These are phyloP conservation scores for Citrus unshiu DNA, from an alignment of 345 rosid species.

Conservation along the genomic window DNA sequence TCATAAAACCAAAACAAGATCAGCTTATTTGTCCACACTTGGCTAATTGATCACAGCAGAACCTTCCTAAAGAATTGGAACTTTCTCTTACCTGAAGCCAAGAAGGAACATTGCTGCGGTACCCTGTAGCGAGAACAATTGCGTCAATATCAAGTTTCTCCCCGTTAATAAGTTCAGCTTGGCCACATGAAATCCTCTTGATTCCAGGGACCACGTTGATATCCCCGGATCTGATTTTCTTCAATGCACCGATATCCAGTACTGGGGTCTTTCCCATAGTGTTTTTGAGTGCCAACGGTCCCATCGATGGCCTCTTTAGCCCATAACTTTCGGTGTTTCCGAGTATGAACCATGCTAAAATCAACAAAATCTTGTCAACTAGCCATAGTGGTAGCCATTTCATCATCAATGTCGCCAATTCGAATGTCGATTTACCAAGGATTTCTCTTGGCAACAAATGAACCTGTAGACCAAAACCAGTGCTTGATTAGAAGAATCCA, in stretches of 20 bases:
- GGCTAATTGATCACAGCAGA: background rate
- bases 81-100: constrained; percentile 69
- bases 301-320: constrained; percentile 59
- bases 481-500: constrained; percentile 8
- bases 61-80: constrained; percentile 1
- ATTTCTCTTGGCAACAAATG: constrained; percentile 68
- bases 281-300: constrained; percentile 66
- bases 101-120: constrained; percentile 38
- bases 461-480: constrained; percentile 31
- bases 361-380: constrained; percentile 60
- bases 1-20: constrained; percentile 14
- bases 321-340: constrained; percentile 60
- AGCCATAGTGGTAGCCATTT: constrained; percentile 77
- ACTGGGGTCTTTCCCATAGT: constrained; percentile 72
- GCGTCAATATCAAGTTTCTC: constrained; percentile 50
- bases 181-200: constrained; percentile 44
- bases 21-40: constrained; percentile 10
- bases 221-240: constrained; percentile 61
- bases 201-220: constrained; percentile 74
- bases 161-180: constrained; percentile 64
- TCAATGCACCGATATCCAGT: constrained; percentile 69
- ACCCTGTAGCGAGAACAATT: constrained; percentile 70
- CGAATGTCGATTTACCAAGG: constrained; percentile 62
- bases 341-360: constrained; percentile 48
- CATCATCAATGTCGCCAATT: constrained; percentile 48